phyloP scores from a whole-genome alignment of 164 flowering plant species.

The Kalanchoe fedtschenkoi region DNA sequence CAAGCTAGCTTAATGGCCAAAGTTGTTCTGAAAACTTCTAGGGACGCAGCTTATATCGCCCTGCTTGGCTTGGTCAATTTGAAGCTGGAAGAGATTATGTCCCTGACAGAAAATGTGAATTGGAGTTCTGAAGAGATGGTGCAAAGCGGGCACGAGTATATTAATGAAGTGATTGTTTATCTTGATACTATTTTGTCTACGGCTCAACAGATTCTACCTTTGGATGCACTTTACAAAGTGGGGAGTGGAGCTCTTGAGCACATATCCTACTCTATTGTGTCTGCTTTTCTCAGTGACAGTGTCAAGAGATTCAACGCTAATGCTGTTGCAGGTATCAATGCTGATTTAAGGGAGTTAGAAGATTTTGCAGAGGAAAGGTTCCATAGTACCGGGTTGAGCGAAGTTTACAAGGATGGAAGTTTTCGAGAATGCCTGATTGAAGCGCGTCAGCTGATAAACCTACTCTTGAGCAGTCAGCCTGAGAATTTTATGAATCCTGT shows the following conservation, averaged over 20 bases:
- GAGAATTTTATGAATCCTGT: slow-evolving; percentile 92
- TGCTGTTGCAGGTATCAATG: slow-evolving; percentile 55
- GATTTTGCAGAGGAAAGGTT: slow-evolving; percentile 72
- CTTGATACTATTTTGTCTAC: slow-evolving; percentile 68
- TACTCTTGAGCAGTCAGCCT: slow-evolving; percentile 70
- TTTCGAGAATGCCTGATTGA: slow-evolving; percentile 52
- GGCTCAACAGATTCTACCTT: slow-evolving; percentile 74
- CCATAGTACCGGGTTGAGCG: slow-evolving; percentile 50
- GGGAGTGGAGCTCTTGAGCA: slow-evolving; percentile 78
- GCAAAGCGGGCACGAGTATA: slow-evolving; percentile 39
- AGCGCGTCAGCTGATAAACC: slow-evolving; percentile 72
- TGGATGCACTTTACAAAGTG: slow-evolving; percentile 65
- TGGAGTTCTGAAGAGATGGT: slow-evolving; percentile 70
- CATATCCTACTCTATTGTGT: slow-evolving; percentile 44
- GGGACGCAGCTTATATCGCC: slow-evolving; percentile 69
- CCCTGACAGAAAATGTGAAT: slow-evolving; percentile 51
- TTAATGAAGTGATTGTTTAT: slow-evolving; percentile 55
- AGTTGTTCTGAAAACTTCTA: slow-evolving; percentile 65
- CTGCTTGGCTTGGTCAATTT: slow-evolving; percentile 47
- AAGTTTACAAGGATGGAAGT: slow-evolving; percentile 49
- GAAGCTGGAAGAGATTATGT: slow-evolving; percentile 65
- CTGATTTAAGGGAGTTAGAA: slow-evolving; percentile 57
- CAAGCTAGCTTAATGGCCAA: slow-evolving; percentile 53
- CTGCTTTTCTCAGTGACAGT: slow-evolving; percentile 65
- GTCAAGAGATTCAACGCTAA: slow-evolving; percentile 73